Conservation (phyloP, 2,329 filamentous ascomycete species). For the Laburnicola sp. region DNA sequence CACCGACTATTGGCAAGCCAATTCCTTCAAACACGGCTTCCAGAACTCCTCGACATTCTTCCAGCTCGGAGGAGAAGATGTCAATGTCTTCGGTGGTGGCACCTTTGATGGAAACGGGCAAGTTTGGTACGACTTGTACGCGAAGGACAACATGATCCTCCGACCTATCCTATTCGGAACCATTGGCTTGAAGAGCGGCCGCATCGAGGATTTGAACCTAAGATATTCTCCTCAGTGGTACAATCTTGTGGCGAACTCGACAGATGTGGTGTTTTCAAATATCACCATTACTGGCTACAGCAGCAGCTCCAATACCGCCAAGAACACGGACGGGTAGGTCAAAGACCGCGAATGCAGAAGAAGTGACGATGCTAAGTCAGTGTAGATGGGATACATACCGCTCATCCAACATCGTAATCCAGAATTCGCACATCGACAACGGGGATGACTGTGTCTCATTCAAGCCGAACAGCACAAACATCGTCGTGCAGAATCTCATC, state of each 20-base stretch:
- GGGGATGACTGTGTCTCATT: conserved; percentile 74
- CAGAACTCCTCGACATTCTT: conserved; percentile 71
- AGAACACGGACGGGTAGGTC: conserved; percentile 64
- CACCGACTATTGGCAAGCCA: conserved; percentile 68
- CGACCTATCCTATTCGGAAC: conserved; percentile 62
- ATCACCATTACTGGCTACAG: conserved; percentile 63
- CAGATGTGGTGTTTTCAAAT: conserved; percentile 64
- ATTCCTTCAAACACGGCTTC: conserved; percentile 66
- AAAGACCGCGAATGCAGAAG: conserved; percentile 35
- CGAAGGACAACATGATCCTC: conserved; percentile 59
- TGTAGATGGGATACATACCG: conserved; percentile 62
- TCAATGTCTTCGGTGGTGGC: conserved; percentile 69
- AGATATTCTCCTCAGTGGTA: conserved; percentile 66
- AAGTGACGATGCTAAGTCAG: conserved; percentile 55
- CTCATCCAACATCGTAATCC: conserved; percentile 64
- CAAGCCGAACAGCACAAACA: conserved; percentile 72
- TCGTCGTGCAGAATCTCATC: conserved; percentile 66
- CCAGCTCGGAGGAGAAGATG: conserved; percentile 65
- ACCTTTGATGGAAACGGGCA: conserved; percentile 67
- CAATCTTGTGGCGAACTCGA: conserved; percentile 67
- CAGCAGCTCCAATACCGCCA: conserved; percentile 57
- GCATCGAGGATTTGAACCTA: conserved; percentile 63
- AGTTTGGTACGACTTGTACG: conserved; percentile 66
- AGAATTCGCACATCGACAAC: conserved; percentile 66
- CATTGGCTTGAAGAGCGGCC: conserved; percentile 60